phyloP scores from a whole-genome alignment of 495 filamentous ascomycete genomes.

The Talaromyces thailandensis region DNA sequence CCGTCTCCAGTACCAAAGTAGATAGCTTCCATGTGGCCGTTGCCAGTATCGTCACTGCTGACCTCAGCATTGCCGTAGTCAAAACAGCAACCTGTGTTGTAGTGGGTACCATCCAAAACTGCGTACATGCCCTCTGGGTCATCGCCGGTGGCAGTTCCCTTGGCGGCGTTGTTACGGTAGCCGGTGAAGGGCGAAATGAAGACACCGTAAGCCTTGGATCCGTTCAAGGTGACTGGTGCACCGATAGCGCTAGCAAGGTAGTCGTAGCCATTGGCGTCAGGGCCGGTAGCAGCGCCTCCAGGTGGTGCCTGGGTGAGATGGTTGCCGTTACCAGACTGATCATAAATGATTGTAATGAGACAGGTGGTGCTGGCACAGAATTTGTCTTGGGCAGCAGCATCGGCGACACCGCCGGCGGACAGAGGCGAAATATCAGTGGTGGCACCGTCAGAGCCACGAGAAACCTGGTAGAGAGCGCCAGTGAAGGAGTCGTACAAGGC shows the following conservation, averaged over 20 bases:
- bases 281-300: slow-evolving; percentile 39
- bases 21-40: slow-evolving; percentile 54
- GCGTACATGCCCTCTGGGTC: slow-evolving; percentile 49
- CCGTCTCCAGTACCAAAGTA: slow-evolving; percentile 39
- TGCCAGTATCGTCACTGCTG: slow-evolving; percentile 42
- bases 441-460: slow-evolving; percentile 38
- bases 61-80: slow-evolving; percentile 55
- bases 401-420: slow-evolving; percentile 45
- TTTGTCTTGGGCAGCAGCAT: slow-evolving; percentile 45
- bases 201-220: slow-evolving; percentile 50
- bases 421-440: slow-evolving; percentile 38
- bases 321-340: slow-evolving; percentile 49
- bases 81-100: slow-evolving; percentile 50
- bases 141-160: slow-evolving; percentile 41
- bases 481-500: slow-evolving; percentile 42
- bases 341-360: slow-evolving; percentile 50
- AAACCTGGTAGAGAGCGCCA: slow-evolving; percentile 47
- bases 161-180: slow-evolving; percentile 43
- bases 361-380: slow-evolving; percentile 51
- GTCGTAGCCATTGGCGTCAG: slow-evolving; percentile 43
- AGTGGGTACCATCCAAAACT: slow-evolving; percentile 50
- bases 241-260: slow-evolving; percentile 44
- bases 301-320: slow-evolving; percentile 48
- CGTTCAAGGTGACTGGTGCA: slow-evolving; percentile 48
- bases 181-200: slow-evolving; percentile 47